These are phyloP conservation scores for Tetrapisispora pingtungensis DNA, from an alignment of 805 yeast species.

Conservation along the genomic window DNA sequence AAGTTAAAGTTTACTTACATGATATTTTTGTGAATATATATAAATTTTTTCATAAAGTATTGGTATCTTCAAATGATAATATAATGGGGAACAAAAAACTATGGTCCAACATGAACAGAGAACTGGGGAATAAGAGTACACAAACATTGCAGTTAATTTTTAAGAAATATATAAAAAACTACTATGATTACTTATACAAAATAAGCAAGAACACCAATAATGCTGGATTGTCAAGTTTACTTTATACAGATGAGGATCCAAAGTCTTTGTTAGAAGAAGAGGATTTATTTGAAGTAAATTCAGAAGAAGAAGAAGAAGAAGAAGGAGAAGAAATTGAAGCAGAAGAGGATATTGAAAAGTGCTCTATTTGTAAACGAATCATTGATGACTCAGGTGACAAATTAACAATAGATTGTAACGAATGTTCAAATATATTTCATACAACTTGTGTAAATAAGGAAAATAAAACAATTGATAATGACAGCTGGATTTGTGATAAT, in stretches of 20 bases:
- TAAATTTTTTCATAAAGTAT: constrained; percentile 8
- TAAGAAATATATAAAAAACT: constrained; percentile 19
- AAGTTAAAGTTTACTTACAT: constrained; percentile 24
- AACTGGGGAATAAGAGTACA: constrained; percentile 4
- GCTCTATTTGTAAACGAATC: constrained; percentile 37
- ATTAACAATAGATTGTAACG: constrained; percentile 49
- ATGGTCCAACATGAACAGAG: constrained; percentile 22
- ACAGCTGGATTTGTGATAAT: constrained; percentile 69
- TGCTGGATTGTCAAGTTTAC: neutral
- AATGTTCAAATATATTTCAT: constrained; percentile 65
- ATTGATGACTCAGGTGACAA: constrained; percentile 19
- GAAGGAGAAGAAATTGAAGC: neutral
- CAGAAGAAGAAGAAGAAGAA: neutral
- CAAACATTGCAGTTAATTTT: constrained; percentile 11
- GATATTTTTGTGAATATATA: constrained; percentile 33
- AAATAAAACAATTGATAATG: neutral
- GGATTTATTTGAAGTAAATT: constrained; percentile 8
- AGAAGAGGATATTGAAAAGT: constrained; percentile 29
- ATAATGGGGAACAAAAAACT: constrained; percentile 11
- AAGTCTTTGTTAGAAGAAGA: constrained; percentile 24
- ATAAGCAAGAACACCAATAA: constrained; percentile 2
- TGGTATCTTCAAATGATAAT: neutral
- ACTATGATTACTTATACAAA: constrained; percentile 28
- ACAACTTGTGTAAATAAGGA: constrained; percentile 1
- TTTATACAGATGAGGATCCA: constrained; percentile 19